phyloP scores from a whole-genome alignment of 2,329 filamentous ascomycete genomes.

The Coniochaeta prunicola region DNA sequence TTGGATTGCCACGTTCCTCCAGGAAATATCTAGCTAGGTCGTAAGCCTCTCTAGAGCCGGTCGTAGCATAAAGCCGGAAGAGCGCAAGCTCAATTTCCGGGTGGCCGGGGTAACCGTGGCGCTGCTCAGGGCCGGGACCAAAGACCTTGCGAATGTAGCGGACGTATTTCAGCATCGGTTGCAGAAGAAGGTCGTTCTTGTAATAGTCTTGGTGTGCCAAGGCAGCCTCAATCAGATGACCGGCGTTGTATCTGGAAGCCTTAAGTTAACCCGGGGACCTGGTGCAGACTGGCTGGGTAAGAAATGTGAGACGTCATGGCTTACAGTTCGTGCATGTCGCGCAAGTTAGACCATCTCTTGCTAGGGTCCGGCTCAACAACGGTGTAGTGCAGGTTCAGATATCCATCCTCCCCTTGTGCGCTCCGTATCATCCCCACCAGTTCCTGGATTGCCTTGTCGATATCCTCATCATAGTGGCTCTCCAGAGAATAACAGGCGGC shows the following conservation, averaged over 20 bases:
- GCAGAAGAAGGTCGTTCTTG: slow-evolving; percentile 41
- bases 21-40: slow-evolving; percentile 50
- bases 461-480: slow-evolving; percentile 31
- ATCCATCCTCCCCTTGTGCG: slow-evolving; percentile 54
- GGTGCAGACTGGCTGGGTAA: not conserved
- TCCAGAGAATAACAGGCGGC: slow-evolving; percentile 50
- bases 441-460: slow-evolving; percentile 44
- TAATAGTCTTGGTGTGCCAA: slow-evolving; percentile 48
- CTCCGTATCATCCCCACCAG: slow-evolving; percentile 49
- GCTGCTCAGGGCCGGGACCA: slow-evolving; percentile 39
- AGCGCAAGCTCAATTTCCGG: slow-evolving; percentile 44
- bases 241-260: slow-evolving; percentile 44
- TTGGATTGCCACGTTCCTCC: slow-evolving; percentile 47
- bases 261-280: not conserved
- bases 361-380: slow-evolving; percentile 42
- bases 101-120: slow-evolving; percentile 54
- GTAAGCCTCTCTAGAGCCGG: slow-evolving; percentile 27
- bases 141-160: slow-evolving; percentile 42
- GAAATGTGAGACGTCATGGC: slow-evolving; percentile 9
- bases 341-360: slow-evolving; percentile 49
- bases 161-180: slow-evolving; percentile 47
- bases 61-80: slow-evolving; percentile 27
- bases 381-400: slow-evolving; percentile 56
- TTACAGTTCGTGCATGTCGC: slow-evolving; percentile 56
- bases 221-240: slow-evolving; percentile 55